A percentile compares a stretch with the other conserved stretches of the same genome.
phyloP scores from a whole-genome alignment of 2,329 filamentous ascomycete species.

The Raffaelea arxii region DNA sequence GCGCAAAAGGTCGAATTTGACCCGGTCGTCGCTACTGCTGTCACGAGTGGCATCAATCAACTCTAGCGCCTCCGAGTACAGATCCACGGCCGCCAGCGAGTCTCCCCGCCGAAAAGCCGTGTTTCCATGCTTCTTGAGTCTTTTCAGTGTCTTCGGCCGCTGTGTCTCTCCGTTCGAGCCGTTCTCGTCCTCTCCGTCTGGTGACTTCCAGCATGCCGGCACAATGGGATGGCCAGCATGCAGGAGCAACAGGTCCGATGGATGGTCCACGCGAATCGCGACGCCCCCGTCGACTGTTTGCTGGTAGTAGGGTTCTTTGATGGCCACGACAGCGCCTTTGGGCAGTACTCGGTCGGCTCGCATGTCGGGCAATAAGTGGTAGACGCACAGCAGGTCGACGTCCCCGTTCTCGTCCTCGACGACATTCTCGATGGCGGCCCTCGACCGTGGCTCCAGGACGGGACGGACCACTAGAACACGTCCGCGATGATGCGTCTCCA shows the following conservation, averaged over 20 bases:
- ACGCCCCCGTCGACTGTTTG: slow-evolving; percentile 19
- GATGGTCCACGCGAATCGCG: slow-evolving; percentile 25
- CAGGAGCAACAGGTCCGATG: slow-evolving; percentile 21
- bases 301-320: slow-evolving; percentile 27
- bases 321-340: slow-evolving; percentile 14
- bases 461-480: slow-evolving; percentile 7
- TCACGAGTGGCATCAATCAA: background rate
- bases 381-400: slow-evolving; percentile 70
- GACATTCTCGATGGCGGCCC: slow-evolving; percentile 28
- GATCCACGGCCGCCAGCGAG: background rate
- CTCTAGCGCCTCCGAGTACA: background rate
- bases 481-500: slow-evolving; percentile 12
- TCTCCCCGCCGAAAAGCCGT: background rate
- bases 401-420: slow-evolving; percentile 66
- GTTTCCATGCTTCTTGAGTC: background rate
- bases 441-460: slow-evolving; percentile 2
- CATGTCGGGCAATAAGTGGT: slow-evolving; percentile 1
- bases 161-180: too few species aligned
- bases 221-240: slow-evolving; percentile 20
- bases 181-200: too few species aligned
- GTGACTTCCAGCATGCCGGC: too few species aligned
- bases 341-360: background rate
- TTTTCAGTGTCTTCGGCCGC: too few species aligned
- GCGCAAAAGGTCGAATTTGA: background rate
- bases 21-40: background rate